Conservation (phyloP, 2,329 filamentous ascomycete genomes). For the Alternaria ventricosa region DNA sequence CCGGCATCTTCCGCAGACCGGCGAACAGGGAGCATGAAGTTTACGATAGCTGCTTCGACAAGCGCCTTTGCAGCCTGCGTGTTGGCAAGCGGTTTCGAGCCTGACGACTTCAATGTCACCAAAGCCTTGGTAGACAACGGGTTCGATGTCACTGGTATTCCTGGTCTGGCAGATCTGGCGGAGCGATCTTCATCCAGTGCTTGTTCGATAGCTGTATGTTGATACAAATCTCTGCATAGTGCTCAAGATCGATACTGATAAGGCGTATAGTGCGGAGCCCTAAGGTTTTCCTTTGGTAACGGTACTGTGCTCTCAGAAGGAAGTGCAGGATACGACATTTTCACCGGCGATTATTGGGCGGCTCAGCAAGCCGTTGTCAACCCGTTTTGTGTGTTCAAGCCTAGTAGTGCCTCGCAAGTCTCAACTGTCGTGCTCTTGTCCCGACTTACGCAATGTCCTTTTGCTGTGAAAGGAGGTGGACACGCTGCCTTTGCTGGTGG, state of each 20-base stretch:
- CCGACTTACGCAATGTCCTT: slow-evolving; percentile 40
- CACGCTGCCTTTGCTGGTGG: slow-evolving; percentile 36
- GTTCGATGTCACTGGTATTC: slow-evolving; percentile 22
- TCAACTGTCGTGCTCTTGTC: slow-evolving; percentile 29
- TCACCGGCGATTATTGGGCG: slow-evolving; percentile 33
- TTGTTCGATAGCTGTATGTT: slow-evolving; percentile 32
- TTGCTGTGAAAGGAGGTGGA: slow-evolving; percentile 50
- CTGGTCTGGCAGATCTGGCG: slow-evolving; percentile 16
- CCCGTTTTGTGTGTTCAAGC: slow-evolving; percentile 39
- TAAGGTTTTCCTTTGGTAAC: slow-evolving; percentile 18
- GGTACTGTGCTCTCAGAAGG: slow-evolving; percentile 20
- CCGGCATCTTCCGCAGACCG: neutral
- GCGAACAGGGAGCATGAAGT: slow-evolving; percentile 11
- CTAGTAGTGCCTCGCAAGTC: slow-evolving; percentile 22
- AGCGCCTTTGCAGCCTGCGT: slow-evolving; percentile 1
- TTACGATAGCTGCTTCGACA: slow-evolving; percentile 5
- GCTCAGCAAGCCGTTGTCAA: slow-evolving; percentile 30
- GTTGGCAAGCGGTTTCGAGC: slow-evolving; percentile 19
- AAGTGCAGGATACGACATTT: slow-evolving; percentile 24
- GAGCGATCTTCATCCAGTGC: slow-evolving; percentile 9
- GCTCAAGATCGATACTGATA: neutral
- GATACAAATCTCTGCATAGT: neutral
- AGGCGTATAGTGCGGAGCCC: slow-evolving; percentile 23
- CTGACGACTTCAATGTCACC: slow-evolving; percentile 26
- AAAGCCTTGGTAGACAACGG: slow-evolving; percentile 24